These are phyloP conservation scores for Phyllosticta capitalensis DNA, from an alignment of 2,329 filamentous ascomycete genomes.

Conservation along the genomic window DNA sequence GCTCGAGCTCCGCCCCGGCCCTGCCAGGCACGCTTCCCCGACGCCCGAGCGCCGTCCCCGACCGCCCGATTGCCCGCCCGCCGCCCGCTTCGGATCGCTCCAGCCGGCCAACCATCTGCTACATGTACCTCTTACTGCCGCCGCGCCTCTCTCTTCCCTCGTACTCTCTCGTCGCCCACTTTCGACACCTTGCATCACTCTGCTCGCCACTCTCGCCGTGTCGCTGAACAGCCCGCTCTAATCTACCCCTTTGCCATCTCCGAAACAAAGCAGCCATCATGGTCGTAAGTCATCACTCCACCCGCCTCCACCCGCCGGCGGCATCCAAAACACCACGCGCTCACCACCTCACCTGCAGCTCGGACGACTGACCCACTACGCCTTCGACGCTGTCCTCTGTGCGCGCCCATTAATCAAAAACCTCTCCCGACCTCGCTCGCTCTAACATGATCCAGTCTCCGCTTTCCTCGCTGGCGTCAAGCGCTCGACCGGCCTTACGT, in stretches of 20 bases:
- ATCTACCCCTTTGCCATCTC: slow-evolving; percentile 10
- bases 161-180: neutral
- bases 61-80: neutral
- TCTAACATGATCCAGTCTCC: slow-evolving; percentile 54
- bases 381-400: slow-evolving; percentile 91
- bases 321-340: slow-evolving; percentile 18
- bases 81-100: neutral
- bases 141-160: neutral
- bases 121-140: neutral
- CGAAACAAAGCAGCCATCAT: slow-evolving; percentile 14
- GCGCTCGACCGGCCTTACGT: slow-evolving; percentile 96
- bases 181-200: neutral
- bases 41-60: neutral
- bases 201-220: neutral
- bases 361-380: slow-evolving; percentile 86
- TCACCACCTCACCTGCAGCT: slow-evolving; percentile 63
- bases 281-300: slow-evolving; percentile 26
- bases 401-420: slow-evolving; percentile 32
- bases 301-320: slow-evolving; percentile 7
- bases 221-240: neutral
- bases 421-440: slow-evolving; percentile 7
- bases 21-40: slow-evolving; percentile 1
- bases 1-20: neutral
- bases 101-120: neutral
- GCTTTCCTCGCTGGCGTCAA: slow-evolving; percentile 95